These are phyloP conservation scores for Halophytophthora batemanensis DNA, from an alignment of 352 stramenopile species.

Conservation along the genomic window DNA sequence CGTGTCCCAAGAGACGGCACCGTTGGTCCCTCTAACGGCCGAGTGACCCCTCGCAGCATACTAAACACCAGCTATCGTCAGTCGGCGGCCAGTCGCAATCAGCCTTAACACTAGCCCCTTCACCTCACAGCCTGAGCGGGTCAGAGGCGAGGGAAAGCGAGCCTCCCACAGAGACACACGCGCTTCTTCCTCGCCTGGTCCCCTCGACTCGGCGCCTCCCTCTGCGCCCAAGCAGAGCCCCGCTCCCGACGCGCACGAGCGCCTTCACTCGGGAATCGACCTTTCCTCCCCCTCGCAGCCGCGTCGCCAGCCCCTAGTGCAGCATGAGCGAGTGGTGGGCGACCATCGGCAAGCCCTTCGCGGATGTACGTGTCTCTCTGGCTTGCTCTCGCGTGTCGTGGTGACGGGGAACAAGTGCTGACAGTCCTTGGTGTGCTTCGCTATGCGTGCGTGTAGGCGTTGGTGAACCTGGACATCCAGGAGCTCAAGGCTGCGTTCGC, in stretches of 20 bases:
- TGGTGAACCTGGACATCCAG: constrained; percentile 53
- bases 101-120: no score
- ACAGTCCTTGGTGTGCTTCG: constrained; percentile 5
- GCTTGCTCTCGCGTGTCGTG: background rate
- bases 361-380: constrained; percentile 39
- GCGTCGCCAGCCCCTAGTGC: constrained; percentile 1
- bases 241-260: background rate
- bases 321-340: constrained; percentile 80
- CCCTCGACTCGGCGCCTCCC: no score
- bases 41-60: no score
- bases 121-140: no score
- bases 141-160: no score
- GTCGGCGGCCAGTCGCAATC: no score
- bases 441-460: constrained; percentile 28
- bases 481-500: constrained; percentile 61
- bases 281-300: background rate
- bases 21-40: no score
- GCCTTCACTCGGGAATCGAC: background rate
- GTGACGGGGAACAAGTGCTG: background rate
- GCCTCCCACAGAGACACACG: no score
- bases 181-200: no score
- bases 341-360: constrained; percentile 73
- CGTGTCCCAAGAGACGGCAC: no score
- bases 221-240: no score
- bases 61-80: no score